A percentile compares a stretch with the other conserved stretches of the same genome.
These are phyloP conservation scores for Zostera marina DNA, from an alignment of 116 monocot species.

Conservation along the genomic window DNA sequence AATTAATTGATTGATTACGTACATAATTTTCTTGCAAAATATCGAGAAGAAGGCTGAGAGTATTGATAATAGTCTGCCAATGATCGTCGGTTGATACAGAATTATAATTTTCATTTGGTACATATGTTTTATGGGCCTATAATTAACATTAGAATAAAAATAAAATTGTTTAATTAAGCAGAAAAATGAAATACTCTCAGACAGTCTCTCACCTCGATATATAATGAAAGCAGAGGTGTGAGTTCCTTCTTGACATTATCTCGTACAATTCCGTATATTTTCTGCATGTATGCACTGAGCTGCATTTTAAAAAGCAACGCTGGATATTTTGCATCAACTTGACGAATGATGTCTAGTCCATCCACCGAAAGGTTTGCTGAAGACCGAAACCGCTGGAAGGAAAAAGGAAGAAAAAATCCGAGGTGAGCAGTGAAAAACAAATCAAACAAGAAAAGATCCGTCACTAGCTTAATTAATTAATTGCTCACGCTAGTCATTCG, in stretches of 20 bases:
- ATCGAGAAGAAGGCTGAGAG: slow-evolving; percentile 30
- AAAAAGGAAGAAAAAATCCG: slow-evolving; percentile 2
- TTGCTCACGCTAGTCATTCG: slow-evolving; percentile 65
- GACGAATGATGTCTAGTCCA: slow-evolving; percentile 37
- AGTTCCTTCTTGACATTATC: slow-evolving; percentile 77
- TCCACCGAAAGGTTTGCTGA: slow-evolving; percentile 41
- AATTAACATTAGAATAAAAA: too few species aligned
- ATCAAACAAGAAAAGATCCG: too few species aligned
- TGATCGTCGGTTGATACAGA: slow-evolving; percentile 20
- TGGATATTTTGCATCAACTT: slow-evolving; percentile 69
- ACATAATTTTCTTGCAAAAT: slow-evolving; percentile 70
- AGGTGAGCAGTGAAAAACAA: too few species aligned
- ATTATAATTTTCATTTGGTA: slow-evolving; percentile 13
- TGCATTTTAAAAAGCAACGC: slow-evolving; percentile 89
- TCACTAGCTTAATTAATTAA: too few species aligned
- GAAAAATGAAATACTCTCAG: neutral
- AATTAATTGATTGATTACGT: slow-evolving; percentile 9
- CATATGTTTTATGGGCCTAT: slow-evolving; percentile 30
- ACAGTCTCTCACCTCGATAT: slow-evolving; percentile 44
- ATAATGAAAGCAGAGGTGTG: slow-evolving; percentile 30
- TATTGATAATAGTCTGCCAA: slow-evolving; percentile 46
- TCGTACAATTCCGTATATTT: slow-evolving; percentile 67
- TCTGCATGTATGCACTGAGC: slow-evolving; percentile 68
- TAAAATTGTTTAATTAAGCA: too few species aligned
- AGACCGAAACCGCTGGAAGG: slow-evolving; percentile 47